Evolutionary conservation across 2,329 filamentous ascomycete genomes (phyloP).

Genomic region (Exophiala alcalophila): DNA sequence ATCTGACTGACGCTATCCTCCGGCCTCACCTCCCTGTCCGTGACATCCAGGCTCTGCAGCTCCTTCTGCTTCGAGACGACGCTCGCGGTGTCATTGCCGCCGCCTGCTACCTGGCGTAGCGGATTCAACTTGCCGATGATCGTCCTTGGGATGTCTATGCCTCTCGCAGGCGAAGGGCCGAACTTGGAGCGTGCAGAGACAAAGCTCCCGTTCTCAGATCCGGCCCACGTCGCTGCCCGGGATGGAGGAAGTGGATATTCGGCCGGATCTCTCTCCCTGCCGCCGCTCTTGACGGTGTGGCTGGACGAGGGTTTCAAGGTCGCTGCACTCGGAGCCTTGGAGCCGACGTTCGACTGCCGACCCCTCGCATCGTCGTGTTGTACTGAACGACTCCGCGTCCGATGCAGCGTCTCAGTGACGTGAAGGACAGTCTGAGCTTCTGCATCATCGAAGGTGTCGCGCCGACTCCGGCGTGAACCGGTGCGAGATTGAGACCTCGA

Average conservation of each 20-base stretch:
- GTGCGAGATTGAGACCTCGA: constrained; percentile 13
- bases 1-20: constrained; percentile 31
- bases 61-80: constrained; percentile 29
- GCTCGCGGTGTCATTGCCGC: constrained; percentile 17
- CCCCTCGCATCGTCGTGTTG: neutral
- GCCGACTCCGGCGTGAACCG: constrained; percentile 13
- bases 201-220: constrained; percentile 18
- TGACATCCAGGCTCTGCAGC: constrained; percentile 20
- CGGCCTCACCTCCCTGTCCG: constrained; percentile 26
- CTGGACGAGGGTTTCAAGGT: neutral
- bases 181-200: constrained; percentile 16
- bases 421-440: constrained; percentile 17
- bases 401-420: constrained; percentile 8
- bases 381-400: neutral
- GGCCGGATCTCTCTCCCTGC: constrained; percentile 9
- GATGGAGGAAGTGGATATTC: constrained; percentile 26
- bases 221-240: constrained; percentile 28
- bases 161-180: constrained; percentile 4
- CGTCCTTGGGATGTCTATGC: constrained; percentile 17
- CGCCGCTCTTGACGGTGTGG: neutral
- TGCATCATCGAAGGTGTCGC: constrained; percentile 19
- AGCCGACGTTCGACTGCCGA: constrained; percentile 4
- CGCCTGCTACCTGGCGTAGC: constrained; percentile 4
- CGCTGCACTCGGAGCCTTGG: constrained; percentile 6
- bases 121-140: constrained; percentile 27